Evolutionary conservation across 768 basidiomycete genomes (phyloP), one percentile per base, ranked within the genome.

Genomic region (Tulasnella sp.): DNA sequence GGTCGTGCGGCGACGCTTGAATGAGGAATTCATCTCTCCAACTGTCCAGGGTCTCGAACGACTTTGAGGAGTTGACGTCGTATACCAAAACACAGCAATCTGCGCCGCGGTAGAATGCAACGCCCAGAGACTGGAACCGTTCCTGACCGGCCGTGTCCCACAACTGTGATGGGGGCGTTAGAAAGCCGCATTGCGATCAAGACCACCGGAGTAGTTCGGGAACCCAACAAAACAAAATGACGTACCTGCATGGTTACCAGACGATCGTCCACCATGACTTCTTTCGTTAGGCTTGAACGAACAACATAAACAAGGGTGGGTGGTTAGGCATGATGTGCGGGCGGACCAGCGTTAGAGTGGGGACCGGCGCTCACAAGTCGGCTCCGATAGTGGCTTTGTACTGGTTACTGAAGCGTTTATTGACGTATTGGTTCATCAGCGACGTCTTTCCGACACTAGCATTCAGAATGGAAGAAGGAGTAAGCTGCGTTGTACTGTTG

Each of bases 71-170:
- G 77, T 99, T 99, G 61, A 98, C 96, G 69, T 99, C 96, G 71
- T 96, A 99, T 17, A 99, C 96, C 36, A 99, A 79, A 21, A 99
- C 96, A 69, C 96, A 99, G 72, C 96, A 98, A 67, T 99, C 96
- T 14, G 96, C 96, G 34, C 96, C 96, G 63, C 96, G 84, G 72
- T 99, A 99, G 74, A 98, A 99, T 4, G 96, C 96, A 43, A 98
- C 93, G 25, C 96, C 96, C 17, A 99, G 82, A 11, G 93, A 97
- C 71, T 98, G 94, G 80, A 99, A 99, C 49, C 96, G 89, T 71
- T 99, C 96, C 72, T 99, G 96, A 27, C 96, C 96, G 12, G 96
- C 96, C 49, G 96, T 99, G 67, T 99, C 96, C 96, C 96, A 99
- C 48, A 99, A 75, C 91, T 98, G 17, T 40, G 27, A 50, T 41